Conservation (phyloP, 192 early-diverging fungal genomes). For the Coemansia sp. region DNA sequence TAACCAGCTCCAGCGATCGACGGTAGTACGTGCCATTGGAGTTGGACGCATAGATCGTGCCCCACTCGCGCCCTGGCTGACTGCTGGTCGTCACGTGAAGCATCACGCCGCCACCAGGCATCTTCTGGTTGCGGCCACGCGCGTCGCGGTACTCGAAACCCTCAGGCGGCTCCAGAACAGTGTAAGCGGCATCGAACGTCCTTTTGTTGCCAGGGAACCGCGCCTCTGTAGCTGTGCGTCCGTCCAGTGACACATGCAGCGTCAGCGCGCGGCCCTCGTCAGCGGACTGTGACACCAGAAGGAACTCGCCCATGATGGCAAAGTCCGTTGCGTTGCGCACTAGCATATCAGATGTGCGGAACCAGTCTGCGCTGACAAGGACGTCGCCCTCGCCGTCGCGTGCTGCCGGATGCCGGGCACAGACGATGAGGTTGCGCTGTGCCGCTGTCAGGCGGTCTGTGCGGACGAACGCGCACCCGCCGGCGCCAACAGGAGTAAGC, state of each 20-base stretch:
- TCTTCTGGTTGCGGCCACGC: slow-evolving; percentile 32
- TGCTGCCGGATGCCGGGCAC: slow-evolving; percentile 59
- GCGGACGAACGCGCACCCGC: slow-evolving; percentile 46
- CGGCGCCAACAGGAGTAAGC: slow-evolving; percentile 25
- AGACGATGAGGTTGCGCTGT: slow-evolving; percentile 67
- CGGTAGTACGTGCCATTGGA: slow-evolving; percentile 85
- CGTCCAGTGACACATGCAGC: slow-evolving; percentile 74
- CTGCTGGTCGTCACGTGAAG: slow-evolving; percentile 65
- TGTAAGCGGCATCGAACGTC: slow-evolving; percentile 61
- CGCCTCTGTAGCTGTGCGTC: slow-evolving; percentile 63
- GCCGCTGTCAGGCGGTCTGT: slow-evolving; percentile 56
- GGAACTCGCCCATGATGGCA: slow-evolving; percentile 73
- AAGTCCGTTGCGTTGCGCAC: slow-evolving; percentile 76
- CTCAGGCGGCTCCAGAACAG: slow-evolving; percentile 67
- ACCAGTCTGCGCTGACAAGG: slow-evolving; percentile 62
- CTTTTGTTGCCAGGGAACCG: slow-evolving; percentile 75
- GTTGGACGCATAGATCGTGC: slow-evolving; percentile 88
- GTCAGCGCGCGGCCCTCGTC: slow-evolving; percentile 51
- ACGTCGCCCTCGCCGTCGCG: slow-evolving; percentile 54
- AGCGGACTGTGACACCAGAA: slow-evolving; percentile 70
- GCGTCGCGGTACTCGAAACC: slow-evolving; percentile 46
- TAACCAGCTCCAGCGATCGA: slow-evolving; percentile 67
- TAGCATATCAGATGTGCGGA: slow-evolving; percentile 48
- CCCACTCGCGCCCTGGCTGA: slow-evolving; percentile 64
- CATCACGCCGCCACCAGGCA: slow-evolving; percentile 60